Evolutionary conservation across 495 filamentous ascomycete species (phyloP), one percentile per base, ranked within the genome.

Genomic region (Xylaria palmicola): DNA sequence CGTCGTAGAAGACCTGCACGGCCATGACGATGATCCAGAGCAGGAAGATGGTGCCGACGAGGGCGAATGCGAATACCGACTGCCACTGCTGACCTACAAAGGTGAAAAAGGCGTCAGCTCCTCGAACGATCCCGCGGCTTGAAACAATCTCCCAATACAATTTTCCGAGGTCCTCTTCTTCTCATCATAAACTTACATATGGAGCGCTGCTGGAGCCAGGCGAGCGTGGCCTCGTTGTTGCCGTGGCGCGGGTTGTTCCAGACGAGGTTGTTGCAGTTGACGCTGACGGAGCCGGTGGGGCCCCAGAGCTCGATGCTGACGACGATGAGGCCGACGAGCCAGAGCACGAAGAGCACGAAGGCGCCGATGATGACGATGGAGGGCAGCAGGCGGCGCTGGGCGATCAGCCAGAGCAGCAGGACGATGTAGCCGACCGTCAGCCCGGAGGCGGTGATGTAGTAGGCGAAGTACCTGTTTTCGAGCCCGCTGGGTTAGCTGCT

Each of bases 21-120:
- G 88, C 87, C 87, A 98, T 91, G 47, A 98, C 77, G 72, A 97
- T 92, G 80, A 98, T 93, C 93, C 92, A 98, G 6, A 97, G 65
- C 68, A 96, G 84, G 69, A 97, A 95, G 26, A 98, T 83, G 9
- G 79, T 85, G 48, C 90, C 93, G 5, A 96, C 82, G 50, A 96
- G 72, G 64, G 86, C 89, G 67, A 88, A 88, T 22, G 85, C 84
- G 70, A 86, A 88, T 8, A 78, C 82, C 0, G 86, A 84, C 59
- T 82, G 73, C 87, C 86, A 90, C 62, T 74, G 78, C 65, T 81
- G 74, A 65, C 78, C 79, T 79, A 53, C 9, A 26, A 53, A 17
- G 26, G 50, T 20, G 9, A 6, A 17, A 26, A 20, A 24, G 5
- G 10, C 12, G 20, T 51, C 13, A 51, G 48, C 48, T 20, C 17